A percentile compares a stretch with the other conserved stretches of the same genome.
Conservation (phyloP, 2,329 filamentous ascomycete species). For the Alternaria infectoria region DNA sequence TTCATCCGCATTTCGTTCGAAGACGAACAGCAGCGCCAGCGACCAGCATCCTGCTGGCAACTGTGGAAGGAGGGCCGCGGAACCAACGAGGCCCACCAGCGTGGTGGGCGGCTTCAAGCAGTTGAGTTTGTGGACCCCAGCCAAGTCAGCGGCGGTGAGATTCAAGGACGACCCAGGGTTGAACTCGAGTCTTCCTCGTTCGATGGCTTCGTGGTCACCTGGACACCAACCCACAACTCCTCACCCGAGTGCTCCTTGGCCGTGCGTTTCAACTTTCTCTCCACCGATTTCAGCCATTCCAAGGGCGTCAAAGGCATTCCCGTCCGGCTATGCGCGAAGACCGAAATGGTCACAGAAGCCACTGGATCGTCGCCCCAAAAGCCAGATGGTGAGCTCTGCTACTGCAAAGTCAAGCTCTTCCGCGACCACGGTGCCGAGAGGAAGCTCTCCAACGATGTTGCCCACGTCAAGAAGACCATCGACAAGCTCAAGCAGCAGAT, state of each 20-base stretch:
- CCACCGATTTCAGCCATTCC: conserved; percentile 97
- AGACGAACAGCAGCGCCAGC: conserved; percentile 88
- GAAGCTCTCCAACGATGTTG: conserved; percentile 92
- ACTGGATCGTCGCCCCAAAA: conserved; percentile 54
- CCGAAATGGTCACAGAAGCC: conserved; percentile 67
- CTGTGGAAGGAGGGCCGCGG: conserved; percentile 96
- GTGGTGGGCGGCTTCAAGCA: conserved; percentile 89
- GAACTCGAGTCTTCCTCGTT: conserved; percentile 73
- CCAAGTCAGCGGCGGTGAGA: conserved; percentile 61
- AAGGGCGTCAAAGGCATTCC: conserved; percentile 99
- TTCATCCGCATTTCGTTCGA: conserved; percentile 97
- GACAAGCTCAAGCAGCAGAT: conserved; percentile 97
- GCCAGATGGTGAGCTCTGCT: conserved; percentile 74
- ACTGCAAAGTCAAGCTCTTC: conserved; percentile 97
- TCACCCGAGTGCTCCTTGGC: conserved; percentile 81
- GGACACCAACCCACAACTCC: conserved; percentile 74
- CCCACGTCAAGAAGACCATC: conserved; percentile 94
- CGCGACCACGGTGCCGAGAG: conserved; percentile 94
- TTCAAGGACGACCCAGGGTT: conserved; percentile 53
- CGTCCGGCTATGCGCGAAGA: conserved; percentile 90
- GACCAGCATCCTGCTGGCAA: conserved; percentile 84
- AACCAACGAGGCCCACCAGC: conserved; percentile 92
- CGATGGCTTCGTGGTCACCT: conserved; percentile 90
- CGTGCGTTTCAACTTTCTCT: conserved; percentile 97
- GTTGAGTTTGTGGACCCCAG: conserved; percentile 86